Evolutionary conservation across 2,329 filamentous ascomycete genomes (phyloP).

Genomic region (Domatiomyces globalis): DNA sequence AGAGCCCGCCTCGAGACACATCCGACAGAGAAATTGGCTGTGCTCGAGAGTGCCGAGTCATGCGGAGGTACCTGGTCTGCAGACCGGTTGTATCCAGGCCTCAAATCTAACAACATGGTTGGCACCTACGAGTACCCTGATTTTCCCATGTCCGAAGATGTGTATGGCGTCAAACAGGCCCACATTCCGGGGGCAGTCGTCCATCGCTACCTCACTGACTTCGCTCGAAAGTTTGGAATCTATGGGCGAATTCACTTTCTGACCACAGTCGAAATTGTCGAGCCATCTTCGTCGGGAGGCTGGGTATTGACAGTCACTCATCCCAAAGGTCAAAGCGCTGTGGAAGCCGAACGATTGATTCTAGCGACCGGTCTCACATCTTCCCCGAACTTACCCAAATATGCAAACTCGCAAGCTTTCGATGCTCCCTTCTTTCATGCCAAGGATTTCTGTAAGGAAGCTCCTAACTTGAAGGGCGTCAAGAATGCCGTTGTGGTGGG

Average conservation of each 20-base stretch:
- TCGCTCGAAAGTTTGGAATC: slow-evolving; percentile 40
- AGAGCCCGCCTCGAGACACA: slow-evolving; percentile 48
- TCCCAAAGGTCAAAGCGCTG: slow-evolving; percentile 9
- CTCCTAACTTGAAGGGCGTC: slow-evolving; percentile 22
- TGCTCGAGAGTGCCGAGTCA: slow-evolving; percentile 45
- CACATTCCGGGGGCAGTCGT: slow-evolving; percentile 47
- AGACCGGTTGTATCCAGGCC: slow-evolving; percentile 49
- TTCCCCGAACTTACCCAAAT: slow-evolving; percentile 39
- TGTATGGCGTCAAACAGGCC: slow-evolving; percentile 37
- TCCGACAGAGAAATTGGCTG: slow-evolving; percentile 40
- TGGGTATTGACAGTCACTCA: slow-evolving; percentile 21
- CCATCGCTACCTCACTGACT: slow-evolving; percentile 44
- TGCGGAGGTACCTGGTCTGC: slow-evolving; percentile 58
- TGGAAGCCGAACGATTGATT: slow-evolving; percentile 38
- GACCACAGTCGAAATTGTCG: slow-evolving; percentile 37
- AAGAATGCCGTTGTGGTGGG: slow-evolving; percentile 42
- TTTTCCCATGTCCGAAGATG: slow-evolving; percentile 51
- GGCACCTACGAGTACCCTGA: slow-evolving; percentile 62
- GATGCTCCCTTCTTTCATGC: slow-evolving; percentile 43
- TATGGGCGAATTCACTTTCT: slow-evolving; percentile 35
- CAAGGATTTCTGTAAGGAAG: slow-evolving; percentile 35
- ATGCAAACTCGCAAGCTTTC: slow-evolving; percentile 39
- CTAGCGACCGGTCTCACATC: slow-evolving; percentile 49
- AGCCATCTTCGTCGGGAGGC: slow-evolving; percentile 27
- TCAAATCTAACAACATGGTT: slow-evolving; percentile 61